Conservation (phyloP, 164 flowering plant species). For the Vitis cinerea region DNA sequence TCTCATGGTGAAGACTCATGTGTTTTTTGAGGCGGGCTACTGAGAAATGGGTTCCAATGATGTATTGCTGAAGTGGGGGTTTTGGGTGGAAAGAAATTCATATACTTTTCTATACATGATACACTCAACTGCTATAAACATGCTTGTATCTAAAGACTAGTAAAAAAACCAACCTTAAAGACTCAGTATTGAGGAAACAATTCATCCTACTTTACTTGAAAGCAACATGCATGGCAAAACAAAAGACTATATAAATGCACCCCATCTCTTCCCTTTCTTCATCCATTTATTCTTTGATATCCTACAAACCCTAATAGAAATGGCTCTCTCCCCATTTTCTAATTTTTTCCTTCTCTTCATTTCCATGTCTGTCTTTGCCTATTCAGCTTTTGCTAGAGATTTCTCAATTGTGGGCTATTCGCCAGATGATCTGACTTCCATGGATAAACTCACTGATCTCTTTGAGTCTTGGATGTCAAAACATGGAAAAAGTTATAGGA, state of each 20-base stretch:
- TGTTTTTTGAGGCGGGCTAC: too few species aligned
- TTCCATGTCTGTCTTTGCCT: conserved; percentile 17
- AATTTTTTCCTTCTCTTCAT: conserved; percentile 20
- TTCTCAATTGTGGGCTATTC: conserved; percentile 74
- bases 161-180: conserved; percentile 50
- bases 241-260: conserved; percentile 17
- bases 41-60: too few species aligned
- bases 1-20: too few species aligned
- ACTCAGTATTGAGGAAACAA: conserved; percentile 23
- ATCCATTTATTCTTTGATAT: background rate
- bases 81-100: too few species aligned
- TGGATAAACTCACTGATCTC: conserved; percentile 55
- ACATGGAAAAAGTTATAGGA: conserved; percentile 53
- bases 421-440: conserved; percentile 47
- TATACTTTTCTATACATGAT: too few species aligned
- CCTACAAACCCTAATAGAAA: background rate
- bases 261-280: background rate
- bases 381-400: conserved; percentile 29
- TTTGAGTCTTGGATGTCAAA: conserved; percentile 70
- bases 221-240: conserved; percentile 29
- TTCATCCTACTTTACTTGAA: conserved; percentile 35
- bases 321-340: conserved; percentile 33
- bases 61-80: too few species aligned
- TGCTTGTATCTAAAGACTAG: conserved; percentile 41
- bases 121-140: background rate